A percentile compares a stretch with the other conserved stretches of the same genome.
Evolutionary conservation across 2,329 filamentous ascomycete species (phyloP).

Genomic region (Phaeosphaeriaceae sp.): DNA sequence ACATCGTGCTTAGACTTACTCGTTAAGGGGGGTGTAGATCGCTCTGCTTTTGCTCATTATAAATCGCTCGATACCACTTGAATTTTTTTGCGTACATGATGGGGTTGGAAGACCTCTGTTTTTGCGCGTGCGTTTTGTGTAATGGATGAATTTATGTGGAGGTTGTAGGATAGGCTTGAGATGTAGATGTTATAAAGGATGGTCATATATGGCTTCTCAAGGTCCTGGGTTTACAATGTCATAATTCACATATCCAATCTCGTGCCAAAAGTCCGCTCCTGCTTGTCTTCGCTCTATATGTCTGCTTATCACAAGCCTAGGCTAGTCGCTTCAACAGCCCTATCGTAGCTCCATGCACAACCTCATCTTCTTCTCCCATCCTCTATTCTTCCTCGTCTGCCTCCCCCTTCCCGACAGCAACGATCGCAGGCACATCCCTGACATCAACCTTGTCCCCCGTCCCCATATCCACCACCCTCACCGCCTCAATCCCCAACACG

Average conservation of each 20-base stretch:
- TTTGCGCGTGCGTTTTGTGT: neutral
- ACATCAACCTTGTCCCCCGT: slow-evolving; percentile 81
- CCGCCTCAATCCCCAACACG: slow-evolving; percentile 72
- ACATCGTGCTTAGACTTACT: slow-evolving; percentile 32
- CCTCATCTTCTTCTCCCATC: neutral
- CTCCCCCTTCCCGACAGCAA: slow-evolving; percentile 46
- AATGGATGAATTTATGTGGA: neutral
- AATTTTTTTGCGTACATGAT: neutral
- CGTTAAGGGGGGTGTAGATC: neutral
- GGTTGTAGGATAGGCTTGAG: neutral
- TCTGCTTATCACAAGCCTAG: too few species aligned
- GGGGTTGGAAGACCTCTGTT: neutral
- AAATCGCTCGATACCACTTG: slow-evolving; percentile 19
- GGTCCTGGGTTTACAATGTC: too few species aligned
- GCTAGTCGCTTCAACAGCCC: too few species aligned
- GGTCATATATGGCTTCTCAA: neutral
- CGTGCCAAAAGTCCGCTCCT: too few species aligned
- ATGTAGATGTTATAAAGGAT: neutral
- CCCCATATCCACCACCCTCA: slow-evolving; percentile 75
- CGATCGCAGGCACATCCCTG: slow-evolving; percentile 73
- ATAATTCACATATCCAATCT: too few species aligned
- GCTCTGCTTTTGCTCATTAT: neutral
- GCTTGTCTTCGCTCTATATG: too few species aligned
- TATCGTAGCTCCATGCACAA: too few species aligned
- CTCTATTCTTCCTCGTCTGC: neutral